Percentiles rank a stretch among this genome's conserved stretches.
These are phyloP conservation scores for Oldenlandia corymbosa DNA, from an alignment of 257 asterid species.

Conservation along the genomic window DNA sequence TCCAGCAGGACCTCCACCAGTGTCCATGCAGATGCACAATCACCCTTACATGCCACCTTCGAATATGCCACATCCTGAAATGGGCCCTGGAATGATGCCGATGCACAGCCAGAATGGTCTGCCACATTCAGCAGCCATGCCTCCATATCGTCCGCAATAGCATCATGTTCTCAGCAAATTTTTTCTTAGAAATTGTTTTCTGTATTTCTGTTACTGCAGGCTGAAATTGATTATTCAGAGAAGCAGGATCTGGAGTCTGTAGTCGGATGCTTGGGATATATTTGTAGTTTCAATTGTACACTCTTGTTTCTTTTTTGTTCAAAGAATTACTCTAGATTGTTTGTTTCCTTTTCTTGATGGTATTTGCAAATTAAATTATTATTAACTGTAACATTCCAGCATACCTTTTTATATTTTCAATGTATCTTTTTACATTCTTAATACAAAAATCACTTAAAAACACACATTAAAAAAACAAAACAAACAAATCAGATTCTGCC, in stretches of 20 bases:
- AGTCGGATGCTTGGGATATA: not conserved
- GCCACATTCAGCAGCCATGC: slow-evolving; percentile 55
- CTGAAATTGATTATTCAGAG: not conserved
- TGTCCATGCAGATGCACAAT: slow-evolving; percentile 71
- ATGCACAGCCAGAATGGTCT: slow-evolving; percentile 49
- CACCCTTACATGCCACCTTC: slow-evolving; percentile 59
- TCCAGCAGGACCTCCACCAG: slow-evolving; percentile 31
- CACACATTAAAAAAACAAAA: too few relatives aligned
- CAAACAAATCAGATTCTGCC: not conserved
- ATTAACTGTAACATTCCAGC: too few relatives aligned
- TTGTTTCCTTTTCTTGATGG: too few relatives aligned
- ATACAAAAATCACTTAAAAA: too few relatives aligned
- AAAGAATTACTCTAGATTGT: too few relatives aligned
- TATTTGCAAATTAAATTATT: too few relatives aligned
- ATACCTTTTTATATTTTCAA: too few relatives aligned
- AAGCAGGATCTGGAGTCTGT: not conserved
- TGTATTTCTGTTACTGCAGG: slow-evolving; percentile 2
- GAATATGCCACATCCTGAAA: slow-evolving; percentile 35
- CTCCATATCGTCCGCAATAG: slow-evolving; percentile 61
- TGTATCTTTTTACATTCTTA: too few relatives aligned
- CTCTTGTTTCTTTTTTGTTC: not conserved
- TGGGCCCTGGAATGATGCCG: slow-evolving; percentile 47
- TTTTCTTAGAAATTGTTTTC: not conserved
- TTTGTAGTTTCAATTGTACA: not conserved
- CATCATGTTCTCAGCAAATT: not conserved